phyloP scores from a whole-genome alignment of 345 rosid species.

The Psidium guajava region DNA sequence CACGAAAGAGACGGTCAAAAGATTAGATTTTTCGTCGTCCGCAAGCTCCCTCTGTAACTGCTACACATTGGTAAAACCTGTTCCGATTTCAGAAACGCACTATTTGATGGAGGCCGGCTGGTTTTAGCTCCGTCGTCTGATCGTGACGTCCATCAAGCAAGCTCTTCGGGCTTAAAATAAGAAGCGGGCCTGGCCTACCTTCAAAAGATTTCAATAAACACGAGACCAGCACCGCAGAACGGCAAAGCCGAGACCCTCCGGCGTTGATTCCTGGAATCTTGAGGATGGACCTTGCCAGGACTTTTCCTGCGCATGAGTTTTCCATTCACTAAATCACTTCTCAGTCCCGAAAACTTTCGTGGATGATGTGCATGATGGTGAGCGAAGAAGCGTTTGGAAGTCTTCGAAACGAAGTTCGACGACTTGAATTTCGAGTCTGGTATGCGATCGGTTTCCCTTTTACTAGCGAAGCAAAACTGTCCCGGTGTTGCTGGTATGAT shows the following conservation, averaged over 20 bases:
- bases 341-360: background rate
- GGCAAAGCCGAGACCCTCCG: background rate
- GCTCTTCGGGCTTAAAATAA: background rate
- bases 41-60: background rate
- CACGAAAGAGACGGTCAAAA: background rate
- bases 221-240: background rate
- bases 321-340: background rate
- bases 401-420: background rate
- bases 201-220: background rate
- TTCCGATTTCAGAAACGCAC: background rate
- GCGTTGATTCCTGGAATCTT: background rate
- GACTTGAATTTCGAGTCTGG: background rate
- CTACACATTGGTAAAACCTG: background rate
- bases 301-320: background rate
- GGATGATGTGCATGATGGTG: background rate
- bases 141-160: background rate
- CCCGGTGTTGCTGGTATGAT: background rate
- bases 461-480: background rate
- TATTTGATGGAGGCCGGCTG: background rate
- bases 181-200: background rate
- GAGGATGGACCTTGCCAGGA: background rate
- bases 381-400: background rate
- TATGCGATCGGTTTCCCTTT: background rate
- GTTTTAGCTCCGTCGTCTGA: background rate
- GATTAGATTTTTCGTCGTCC: background rate